Evolutionary conservation across 305 asterid genomes (phyloP).

Genomic region (Striga hermonthica): DNA sequence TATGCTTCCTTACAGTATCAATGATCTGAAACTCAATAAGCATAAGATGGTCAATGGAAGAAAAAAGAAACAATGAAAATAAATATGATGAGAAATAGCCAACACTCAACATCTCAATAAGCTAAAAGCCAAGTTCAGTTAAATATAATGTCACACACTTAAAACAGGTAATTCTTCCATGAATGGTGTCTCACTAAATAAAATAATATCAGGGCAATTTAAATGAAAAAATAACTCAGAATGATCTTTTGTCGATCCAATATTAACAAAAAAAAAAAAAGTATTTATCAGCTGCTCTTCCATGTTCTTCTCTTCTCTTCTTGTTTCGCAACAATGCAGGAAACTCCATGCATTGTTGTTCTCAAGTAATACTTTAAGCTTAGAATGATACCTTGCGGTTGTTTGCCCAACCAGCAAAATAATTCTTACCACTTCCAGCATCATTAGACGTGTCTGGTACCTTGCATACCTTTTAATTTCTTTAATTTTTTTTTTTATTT

Average conservation of each 20-base stretch:
- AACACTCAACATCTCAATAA: no score
- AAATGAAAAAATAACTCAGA: neutral
- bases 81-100: neutral
- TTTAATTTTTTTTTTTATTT: no score
- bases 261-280: neutral
- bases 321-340: neutral
- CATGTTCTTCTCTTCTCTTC: neutral
- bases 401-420: no score
- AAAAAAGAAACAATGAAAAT: slow-evolving; percentile 12
- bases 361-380: slow-evolving; percentile 5
- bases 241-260: slow-evolving; percentile 1
- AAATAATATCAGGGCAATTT: neutral
- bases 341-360: slow-evolving; percentile 13
- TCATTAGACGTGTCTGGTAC: no score
- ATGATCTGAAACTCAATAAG: slow-evolving; percentile 62
- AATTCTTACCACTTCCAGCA: no score
- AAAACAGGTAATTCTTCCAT: neutral
- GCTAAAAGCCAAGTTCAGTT: no score
- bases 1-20: slow-evolving; percentile 80
- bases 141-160: no score
- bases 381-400: neutral
- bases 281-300: slow-evolving; percentile 2
- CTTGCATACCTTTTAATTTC: no score
- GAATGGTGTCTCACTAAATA: neutral
- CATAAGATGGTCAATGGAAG: slow-evolving; percentile 21